These are phyloP conservation scores for Endogone sp. DNA, from an alignment of 192 early-diverging fungal genomes.

Conservation along the genomic window DNA sequence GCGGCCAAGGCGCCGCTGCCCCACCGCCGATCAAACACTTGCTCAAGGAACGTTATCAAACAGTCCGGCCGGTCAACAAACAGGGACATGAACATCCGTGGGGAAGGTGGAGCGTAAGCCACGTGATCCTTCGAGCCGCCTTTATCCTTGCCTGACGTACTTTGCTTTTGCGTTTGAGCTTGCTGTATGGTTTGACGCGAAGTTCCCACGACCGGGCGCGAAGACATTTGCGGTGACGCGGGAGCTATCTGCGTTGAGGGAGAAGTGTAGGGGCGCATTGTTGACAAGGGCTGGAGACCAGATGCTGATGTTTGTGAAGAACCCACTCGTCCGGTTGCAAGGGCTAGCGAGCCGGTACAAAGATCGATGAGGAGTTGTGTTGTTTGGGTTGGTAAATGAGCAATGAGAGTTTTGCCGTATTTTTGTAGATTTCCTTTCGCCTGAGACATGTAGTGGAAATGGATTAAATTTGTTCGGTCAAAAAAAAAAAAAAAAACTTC, in stretches of 20 bases:
- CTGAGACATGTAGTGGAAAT: constrained; percentile 7
- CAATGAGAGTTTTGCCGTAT: constrained; percentile 52
- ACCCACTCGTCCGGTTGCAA: background rate
- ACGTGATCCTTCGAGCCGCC: too few relatives aligned
- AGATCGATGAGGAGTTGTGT: constrained; percentile 53
- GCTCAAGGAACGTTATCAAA: constrained; percentile 81
- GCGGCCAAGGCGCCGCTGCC: constrained; percentile 20
- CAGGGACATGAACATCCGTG: constrained; percentile 79
- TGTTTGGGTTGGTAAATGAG: constrained; percentile 48
- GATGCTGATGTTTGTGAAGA: background rate
- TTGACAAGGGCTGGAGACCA: background rate
- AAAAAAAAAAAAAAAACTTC: too few relatives aligned
- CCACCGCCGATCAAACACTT: constrained; percentile 78
- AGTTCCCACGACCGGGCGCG: background rate
- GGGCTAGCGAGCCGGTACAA: constrained; percentile 40
- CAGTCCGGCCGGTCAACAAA: constrained; percentile 83
- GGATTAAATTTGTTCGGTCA: background rate
- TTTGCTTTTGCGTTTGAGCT: background rate
- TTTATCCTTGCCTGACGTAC: background rate
- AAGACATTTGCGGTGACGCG: background rate
- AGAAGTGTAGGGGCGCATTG: background rate
- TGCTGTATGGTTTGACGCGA: background rate
- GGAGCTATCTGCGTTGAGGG: background rate
- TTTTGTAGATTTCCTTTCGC: constrained; percentile 54
- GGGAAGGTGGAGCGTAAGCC: constrained; percentile 44